Base-by-base conservation (phyloP, 257 asterid genomes). In the Osmanthus fragrans region DNA sequence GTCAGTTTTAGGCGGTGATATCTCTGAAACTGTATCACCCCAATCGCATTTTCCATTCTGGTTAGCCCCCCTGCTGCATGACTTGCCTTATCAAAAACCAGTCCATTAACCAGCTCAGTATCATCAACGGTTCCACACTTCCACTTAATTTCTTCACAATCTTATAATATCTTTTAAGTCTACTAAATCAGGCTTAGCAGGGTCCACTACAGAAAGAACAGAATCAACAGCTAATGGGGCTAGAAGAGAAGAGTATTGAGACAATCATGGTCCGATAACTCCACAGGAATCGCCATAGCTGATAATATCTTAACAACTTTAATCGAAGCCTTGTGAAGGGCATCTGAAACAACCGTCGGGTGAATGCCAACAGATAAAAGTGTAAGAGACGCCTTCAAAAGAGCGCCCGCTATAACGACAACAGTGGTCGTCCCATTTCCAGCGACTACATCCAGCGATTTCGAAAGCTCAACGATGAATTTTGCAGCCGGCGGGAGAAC, bases 181-280 rank as follows among this genome's bases (percentile, higher is more conserved):
- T 27, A 93, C 99, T 70, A 96, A 73, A 75, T 96, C 97, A 5
- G 98, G 99, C 23, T 96, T 92, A 5, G 85, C 89, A 1, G 97
- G 94, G 72, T 96, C 98, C 77, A 96, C 98, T 33, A 92, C 99
- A 79, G 91, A 86, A 54, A 96, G 93, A 73, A 96, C 99, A 66
- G 93, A 88, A 80, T 96, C 99, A 81, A 96, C 98, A 58, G 98
- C 99, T 81, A 96, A 70, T 49, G 99, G 99, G 36, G 99, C 98
- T 81, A 96, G 87, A 71, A 96, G 97, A 25, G 97, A 86, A 29
- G 99, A 96, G 80, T 92, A 96, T 80, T 96, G 98, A 0, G 98
- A 96, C 13, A 96, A 7, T 94, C 96, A 0, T 93, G 90, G 79
- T 94, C 98, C 1, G 94, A 79, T 11, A 94, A 82, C 85, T 94